Conservation (phyloP, 108 stramenopile genomes). For the Nannochloropsis oceanica region DNA sequence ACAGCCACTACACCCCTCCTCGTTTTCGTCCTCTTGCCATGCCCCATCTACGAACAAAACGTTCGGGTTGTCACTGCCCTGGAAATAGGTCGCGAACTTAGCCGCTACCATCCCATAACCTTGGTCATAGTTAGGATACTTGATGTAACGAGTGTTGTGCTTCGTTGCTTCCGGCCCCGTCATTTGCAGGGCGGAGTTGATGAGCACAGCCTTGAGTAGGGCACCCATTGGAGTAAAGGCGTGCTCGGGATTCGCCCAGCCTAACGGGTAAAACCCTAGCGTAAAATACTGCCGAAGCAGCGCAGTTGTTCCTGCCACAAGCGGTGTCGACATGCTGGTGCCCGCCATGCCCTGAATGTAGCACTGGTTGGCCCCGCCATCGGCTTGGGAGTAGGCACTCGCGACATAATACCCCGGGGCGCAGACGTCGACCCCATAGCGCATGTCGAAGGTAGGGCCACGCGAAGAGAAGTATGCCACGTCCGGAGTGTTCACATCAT, state of each 20-base stretch:
- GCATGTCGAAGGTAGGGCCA: constrained; percentile 51
- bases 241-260: constrained; percentile 39
- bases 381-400: constrained; percentile 7
- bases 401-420: constrained; percentile 47
- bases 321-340: constrained; percentile 57
- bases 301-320: constrained; percentile 56
- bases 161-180: neutral
- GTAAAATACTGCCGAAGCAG: constrained; percentile 58
- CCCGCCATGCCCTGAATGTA: constrained; percentile 29
- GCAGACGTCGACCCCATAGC: constrained; percentile 60
- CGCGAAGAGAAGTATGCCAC: constrained; percentile 52
- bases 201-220: constrained; percentile 53
- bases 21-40: neutral
- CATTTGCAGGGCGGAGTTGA: constrained; percentile 49
- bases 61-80: neutral
- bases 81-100: neutral
- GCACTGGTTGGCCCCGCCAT: neutral
- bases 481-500: constrained; percentile 31
- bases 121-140: neutral
- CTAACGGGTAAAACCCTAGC: constrained; percentile 43
- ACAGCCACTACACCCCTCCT: neutral
- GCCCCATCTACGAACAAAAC: neutral
- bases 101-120: neutral
- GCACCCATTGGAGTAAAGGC: constrained; percentile 46
- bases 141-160: neutral